A percentile compares a stretch with the other conserved stretches of the same genome.
These are phyloP conservation scores for Candida sanyaensis DNA, from an alignment of 1,139 yeast species.

Conservation along the genomic window DNA sequence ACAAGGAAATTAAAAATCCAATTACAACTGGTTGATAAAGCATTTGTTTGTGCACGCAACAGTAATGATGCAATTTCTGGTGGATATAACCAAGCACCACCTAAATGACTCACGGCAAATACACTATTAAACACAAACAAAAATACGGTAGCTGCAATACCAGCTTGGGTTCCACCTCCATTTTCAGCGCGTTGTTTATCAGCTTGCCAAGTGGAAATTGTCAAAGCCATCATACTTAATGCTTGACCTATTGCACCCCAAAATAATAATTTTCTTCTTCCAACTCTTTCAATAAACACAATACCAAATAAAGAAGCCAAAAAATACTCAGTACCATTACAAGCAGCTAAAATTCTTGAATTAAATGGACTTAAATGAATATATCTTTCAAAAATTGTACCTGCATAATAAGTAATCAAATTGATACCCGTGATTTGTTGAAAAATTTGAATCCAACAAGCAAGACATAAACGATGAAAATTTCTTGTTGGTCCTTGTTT, in stretches of 20 bases:
- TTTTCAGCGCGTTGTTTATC: conserved; percentile 13
- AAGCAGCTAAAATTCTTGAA: conserved; percentile 38
- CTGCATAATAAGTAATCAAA: conserved; percentile 36
- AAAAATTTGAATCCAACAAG: conserved; percentile 47
- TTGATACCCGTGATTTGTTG: conserved; percentile 40
- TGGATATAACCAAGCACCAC: conserved; percentile 41
- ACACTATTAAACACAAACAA: conserved; percentile 36
- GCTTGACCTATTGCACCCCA: conserved; percentile 56
- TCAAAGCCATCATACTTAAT: conserved; percentile 31
- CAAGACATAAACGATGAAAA: conserved; percentile 50
- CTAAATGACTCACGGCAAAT: conserved; percentile 33
- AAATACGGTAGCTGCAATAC: conserved; percentile 39
- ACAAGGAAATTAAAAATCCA: conserved; percentile 35
- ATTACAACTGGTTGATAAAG: conserved; percentile 37
- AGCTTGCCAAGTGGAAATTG: conserved; percentile 31
- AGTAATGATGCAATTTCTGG: conserved; percentile 42
- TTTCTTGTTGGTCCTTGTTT: conserved; percentile 44
- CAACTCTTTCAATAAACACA: conserved; percentile 50
- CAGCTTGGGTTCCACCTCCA: conserved; percentile 19
- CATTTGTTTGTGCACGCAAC: conserved; percentile 38
- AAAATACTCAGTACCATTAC: conserved; percentile 39
- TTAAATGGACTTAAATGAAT: conserved; percentile 41
- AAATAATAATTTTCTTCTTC: conserved; percentile 53
- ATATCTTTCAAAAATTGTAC: conserved; percentile 44
- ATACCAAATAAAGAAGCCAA: conserved; percentile 47